Base-by-base conservation (phyloP, 2,329 filamentous ascomycete species). In the Talaromyces sp. region DNA sequence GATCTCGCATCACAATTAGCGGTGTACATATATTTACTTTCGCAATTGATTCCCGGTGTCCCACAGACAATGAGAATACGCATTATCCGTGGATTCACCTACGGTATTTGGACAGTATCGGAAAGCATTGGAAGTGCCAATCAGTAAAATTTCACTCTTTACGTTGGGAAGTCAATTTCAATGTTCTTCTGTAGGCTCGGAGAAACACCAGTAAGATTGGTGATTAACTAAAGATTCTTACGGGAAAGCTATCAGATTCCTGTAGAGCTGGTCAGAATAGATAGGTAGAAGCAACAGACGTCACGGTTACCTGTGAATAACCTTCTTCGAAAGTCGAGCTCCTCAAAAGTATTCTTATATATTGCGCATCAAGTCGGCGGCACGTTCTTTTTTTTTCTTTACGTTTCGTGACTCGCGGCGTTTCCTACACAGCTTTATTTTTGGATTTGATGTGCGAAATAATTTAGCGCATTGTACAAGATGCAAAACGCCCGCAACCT, bases 401-500 rank as follows among this genome's bases (percentile, higher is more conserved):
- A 5, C 6, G 2, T 31, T 9, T 31, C 24, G 7, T 50, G n/a
- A 13, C 27, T 22, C 27, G 4, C 27, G 27, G 27, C 27, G 27
- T 14, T 13, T 13, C 6, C 45, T 24, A 27, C 19, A 24, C 4
- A 27, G 10, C 11, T 3, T 49, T 8, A 9, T 31, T 13, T 50
- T 2, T 24, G n/a, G 8, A 27, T n/a, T 33, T 10, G 1, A 16
- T 16, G 5, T 1, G 11, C 3, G 3, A n/a, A 52, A 52, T 3
- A 5, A n/a, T 52, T n/a, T 33, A 1, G 5, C 33, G 35, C 8
- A 33, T 19, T 35, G 27, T 11, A 2, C 56, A 58, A 31, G 6
- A 58, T 58, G 56, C 56, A 58, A 35, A 31, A 16, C 19, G 11
- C 56, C 13, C 33, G 62, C 35, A 67, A 67, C 11, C 59, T 62